Evolutionary conservation across 441 rosid species (phyloP).

Genomic region (California macrophylla): DNA sequence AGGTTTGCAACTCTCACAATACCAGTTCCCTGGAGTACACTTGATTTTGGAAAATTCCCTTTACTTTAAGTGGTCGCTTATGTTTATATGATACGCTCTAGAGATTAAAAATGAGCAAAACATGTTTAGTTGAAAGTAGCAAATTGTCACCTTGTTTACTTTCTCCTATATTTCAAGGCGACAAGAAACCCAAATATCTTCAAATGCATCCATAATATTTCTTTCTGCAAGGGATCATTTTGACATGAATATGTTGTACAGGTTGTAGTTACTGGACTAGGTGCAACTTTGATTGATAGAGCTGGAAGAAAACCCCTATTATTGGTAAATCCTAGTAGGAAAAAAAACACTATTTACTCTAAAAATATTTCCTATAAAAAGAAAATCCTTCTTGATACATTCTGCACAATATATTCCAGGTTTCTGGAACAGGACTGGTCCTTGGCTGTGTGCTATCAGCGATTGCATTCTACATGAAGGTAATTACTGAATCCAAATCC

Average conservation of each 20-base stretch:
- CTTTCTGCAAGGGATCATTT: neutral
- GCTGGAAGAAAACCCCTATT: slow-evolving; percentile 61
- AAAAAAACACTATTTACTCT: neutral
- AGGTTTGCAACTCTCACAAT: neutral
- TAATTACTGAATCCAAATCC: slow-evolving; percentile 9
- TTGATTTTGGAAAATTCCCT: neutral
- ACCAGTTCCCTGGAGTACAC: neutral
- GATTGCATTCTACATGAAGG: slow-evolving; percentile 50
- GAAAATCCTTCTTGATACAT: neutral
- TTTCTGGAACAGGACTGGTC: slow-evolving; percentile 27
- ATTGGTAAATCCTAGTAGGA: slow-evolving; percentile 16
- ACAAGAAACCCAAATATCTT: neutral
- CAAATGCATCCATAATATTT: neutral
- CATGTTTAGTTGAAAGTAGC: neutral
- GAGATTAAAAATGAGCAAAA: neutral
- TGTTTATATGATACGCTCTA: neutral
- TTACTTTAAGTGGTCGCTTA: neutral
- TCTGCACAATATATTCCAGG: slow-evolving; percentile 15
- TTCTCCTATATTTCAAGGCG: neutral
- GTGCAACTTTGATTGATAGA: slow-evolving; percentile 39
- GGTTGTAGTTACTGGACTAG: slow-evolving; percentile 28
- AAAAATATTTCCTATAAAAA: neutral
- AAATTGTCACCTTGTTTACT: neutral
- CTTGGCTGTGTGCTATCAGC: slow-evolving; percentile 2
- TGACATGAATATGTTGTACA: slow-evolving; percentile 6